A percentile compares a stretch with the other conserved stretches of the same genome.
Conservation (phyloP, 352 stramenopile species). For the Globisporangium iwayamae region DNA sequence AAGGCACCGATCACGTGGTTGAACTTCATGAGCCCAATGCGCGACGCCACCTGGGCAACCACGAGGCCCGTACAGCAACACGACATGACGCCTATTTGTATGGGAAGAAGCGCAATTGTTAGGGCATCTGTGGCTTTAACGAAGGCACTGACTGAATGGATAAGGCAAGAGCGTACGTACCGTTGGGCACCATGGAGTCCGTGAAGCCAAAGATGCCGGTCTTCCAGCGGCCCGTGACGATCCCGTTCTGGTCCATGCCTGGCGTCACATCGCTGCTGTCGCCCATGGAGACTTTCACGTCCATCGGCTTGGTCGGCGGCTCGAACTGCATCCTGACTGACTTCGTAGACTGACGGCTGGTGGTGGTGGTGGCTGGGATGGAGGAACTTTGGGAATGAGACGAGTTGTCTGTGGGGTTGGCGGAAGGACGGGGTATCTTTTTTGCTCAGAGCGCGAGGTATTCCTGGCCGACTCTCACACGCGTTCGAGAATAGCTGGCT, state of each 20-base stretch:
- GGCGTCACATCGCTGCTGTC: slow-evolving; percentile 24
- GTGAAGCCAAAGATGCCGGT: slow-evolving; percentile 66
- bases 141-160: neutral
- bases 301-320: slow-evolving; percentile 44
- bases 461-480: too few relatives aligned
- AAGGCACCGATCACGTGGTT: slow-evolving; percentile 50
- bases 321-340: slow-evolving; percentile 47
- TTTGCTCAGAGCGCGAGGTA: too few relatives aligned
- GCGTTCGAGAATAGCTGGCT: too few relatives aligned
- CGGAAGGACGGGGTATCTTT: too few relatives aligned
- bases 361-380: slow-evolving; percentile 6
- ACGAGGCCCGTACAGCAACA: slow-evolving; percentile 60
- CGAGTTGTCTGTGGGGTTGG: neutral
- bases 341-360: slow-evolving; percentile 4
- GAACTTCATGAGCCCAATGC: slow-evolving; percentile 58
- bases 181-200: slow-evolving; percentile 66
- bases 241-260: slow-evolving; percentile 61
- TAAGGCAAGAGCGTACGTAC: slow-evolving; percentile 19
- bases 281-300: slow-evolving; percentile 40
- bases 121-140: neutral
- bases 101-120: neutral
- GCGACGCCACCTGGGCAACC: slow-evolving; percentile 60
- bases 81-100: slow-evolving; percentile 46
- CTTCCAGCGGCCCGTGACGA: slow-evolving; percentile 76
- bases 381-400: slow-evolving; percentile 31